Conservation (phyloP, 495 filamentous ascomycete species). For the Bathelium albidoporum region DNA sequence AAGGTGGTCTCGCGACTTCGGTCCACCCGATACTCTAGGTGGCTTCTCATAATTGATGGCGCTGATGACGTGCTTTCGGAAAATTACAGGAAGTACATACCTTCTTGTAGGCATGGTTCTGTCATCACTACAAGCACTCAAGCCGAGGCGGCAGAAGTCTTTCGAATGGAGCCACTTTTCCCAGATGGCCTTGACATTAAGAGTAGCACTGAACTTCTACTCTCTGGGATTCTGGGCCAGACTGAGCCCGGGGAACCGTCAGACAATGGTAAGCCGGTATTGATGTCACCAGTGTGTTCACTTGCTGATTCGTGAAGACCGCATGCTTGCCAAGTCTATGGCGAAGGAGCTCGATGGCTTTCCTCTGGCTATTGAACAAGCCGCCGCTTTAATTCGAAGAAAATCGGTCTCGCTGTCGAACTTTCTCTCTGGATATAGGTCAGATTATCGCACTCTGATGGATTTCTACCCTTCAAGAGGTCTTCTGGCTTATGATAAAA, state of each 20-base stretch:
- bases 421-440: neutral
- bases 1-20: neutral
- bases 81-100: neutral
- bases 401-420: neutral
- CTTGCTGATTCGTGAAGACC: neutral
- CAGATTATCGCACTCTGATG: neutral
- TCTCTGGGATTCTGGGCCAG: neutral
- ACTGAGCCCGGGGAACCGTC: neutral
- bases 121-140: neutral
- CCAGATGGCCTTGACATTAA: neutral
- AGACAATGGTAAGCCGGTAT: neutral
- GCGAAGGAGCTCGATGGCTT: neutral
- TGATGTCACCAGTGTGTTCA: neutral
- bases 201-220: neutral
- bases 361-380: neutral
- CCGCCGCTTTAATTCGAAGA: neutral
- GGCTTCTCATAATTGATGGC: conserved; percentile 1
- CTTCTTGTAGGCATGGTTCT: neutral
- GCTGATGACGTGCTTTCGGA: neutral
- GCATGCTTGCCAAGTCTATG: neutral
- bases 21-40: neutral
- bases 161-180: neutral
- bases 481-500: neutral
- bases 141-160: neutral
- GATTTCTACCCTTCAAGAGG: neutral